These are phyloP conservation scores for Microstegium vimineum DNA, from an alignment of 176 grass and related monocot species.

Conservation along the genomic window DNA sequence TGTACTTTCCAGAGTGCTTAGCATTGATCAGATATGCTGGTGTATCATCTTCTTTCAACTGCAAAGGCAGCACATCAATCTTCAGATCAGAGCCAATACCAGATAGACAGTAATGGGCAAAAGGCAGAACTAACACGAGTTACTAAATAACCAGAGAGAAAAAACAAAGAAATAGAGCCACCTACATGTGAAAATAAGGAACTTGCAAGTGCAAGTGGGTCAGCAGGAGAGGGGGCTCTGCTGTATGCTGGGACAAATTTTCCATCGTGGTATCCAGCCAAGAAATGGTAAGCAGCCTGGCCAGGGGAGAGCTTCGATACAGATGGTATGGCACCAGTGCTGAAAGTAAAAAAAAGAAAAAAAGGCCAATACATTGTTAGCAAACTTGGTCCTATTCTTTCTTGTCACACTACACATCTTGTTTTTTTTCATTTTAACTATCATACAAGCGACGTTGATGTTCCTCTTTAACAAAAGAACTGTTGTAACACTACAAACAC, in stretches of 20 bases:
- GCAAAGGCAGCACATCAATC: conserved; percentile 25
- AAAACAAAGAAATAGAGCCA: background rate
- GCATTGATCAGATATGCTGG: conserved; percentile 82
- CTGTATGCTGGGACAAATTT: conserved; percentile 74
- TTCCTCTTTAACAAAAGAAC: background rate
- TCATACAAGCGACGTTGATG: background rate
- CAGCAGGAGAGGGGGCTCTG: conserved; percentile 48
- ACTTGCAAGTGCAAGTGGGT: conserved; percentile 60
- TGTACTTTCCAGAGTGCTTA: conserved; percentile 52
- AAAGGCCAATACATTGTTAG: too few relatives aligned
- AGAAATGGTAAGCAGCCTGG: conserved; percentile 90
- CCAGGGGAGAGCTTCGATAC: conserved; percentile 67
- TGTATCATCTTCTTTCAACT: conserved; percentile 63
- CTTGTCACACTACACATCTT: background rate
- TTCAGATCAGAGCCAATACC: background rate
- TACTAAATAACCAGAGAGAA: background rate
- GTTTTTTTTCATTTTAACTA: conserved; percentile 14
- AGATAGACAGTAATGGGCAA: background rate
- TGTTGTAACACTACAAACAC: background rate
- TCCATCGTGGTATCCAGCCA: conserved; percentile 78
- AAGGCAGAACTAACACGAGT: background rate
- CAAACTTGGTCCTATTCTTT: background rate
- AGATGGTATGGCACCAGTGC: conserved; percentile 52
- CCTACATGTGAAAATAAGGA: conserved; percentile 56
- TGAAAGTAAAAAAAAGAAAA: conserved; percentile 50